A percentile compares a stretch with the other conserved stretches of the same genome.
Conservation (phyloP, 2,329 filamentous ascomycete genomes). For the Alternaria dauci region DNA sequence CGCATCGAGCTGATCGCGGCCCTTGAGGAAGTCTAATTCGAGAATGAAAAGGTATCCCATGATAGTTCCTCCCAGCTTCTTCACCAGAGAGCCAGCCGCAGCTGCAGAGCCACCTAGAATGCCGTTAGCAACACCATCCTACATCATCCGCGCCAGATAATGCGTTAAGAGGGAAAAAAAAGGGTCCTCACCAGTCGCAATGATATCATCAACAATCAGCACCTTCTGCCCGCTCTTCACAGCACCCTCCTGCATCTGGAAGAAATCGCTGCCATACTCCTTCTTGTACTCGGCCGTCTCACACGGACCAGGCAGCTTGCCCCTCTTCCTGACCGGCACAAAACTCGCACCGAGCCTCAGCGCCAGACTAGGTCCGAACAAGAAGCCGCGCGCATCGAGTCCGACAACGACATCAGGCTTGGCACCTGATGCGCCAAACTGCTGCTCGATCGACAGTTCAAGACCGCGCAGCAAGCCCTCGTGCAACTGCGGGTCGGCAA, state of each 20-base stretch:
- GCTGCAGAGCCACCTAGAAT: conserved; percentile 83
- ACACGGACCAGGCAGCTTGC: conserved; percentile 91
- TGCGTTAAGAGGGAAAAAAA: no score
- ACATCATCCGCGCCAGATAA: conserved; percentile 47
- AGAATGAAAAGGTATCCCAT: conserved; percentile 94
- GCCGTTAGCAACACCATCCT: conserved; percentile 13
- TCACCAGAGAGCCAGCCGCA: conserved; percentile 85
- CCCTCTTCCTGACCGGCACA: conserved; percentile 92
- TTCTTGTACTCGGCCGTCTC: conserved; percentile 88
- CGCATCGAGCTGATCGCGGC: conserved; percentile 84
- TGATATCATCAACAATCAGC: conserved; percentile 95
- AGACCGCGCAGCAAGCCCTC: conserved; percentile 81
- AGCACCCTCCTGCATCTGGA: conserved; percentile 91
- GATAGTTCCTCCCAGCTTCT: conserved; percentile 84
- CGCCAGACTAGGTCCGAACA: conserved; percentile 91
- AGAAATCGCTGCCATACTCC: conserved; percentile 94
- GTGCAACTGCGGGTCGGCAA: conserved; percentile 79
- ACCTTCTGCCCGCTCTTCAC: conserved; percentile 89
- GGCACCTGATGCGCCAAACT: conserved; percentile 56
- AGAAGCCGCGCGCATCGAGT: conserved; percentile 91
- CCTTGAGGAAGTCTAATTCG: conserved; percentile 92
- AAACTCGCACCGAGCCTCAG: conserved; percentile 84
- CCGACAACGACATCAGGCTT: conserved; percentile 91
- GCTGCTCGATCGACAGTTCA: conserved; percentile 78
- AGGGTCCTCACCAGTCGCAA: conserved; percentile 85